A percentile compares a stretch with the other conserved stretches of the same genome.
Conservation (phyloP, 352 stramenopile species). For the Phytophthora hibernalis region DNA sequence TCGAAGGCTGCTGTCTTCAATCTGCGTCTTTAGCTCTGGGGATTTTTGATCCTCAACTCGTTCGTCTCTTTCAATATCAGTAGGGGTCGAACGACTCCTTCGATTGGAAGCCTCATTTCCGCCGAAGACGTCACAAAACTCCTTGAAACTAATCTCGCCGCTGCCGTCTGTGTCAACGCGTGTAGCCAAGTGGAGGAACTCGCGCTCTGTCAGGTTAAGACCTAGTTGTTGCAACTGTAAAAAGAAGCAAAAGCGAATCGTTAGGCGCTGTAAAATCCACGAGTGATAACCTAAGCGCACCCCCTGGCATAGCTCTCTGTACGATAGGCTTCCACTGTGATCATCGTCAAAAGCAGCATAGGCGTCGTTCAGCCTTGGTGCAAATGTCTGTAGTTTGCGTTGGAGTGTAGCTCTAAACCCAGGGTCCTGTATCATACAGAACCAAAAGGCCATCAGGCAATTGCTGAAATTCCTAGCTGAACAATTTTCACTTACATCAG, state of each 20-base stretch:
- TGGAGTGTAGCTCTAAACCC: constrained; percentile 46
- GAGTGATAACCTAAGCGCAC: constrained; percentile 25
- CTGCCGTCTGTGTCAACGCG: constrained; percentile 53
- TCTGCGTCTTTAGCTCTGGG: neutral
- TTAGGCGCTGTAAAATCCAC: neutral
- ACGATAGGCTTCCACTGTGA: constrained; percentile 61
- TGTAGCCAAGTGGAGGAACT: constrained; percentile 52
- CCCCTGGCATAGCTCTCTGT: constrained; percentile 54
- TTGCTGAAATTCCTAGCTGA: neutral
- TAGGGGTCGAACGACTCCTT: neutral
- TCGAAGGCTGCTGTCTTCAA: constrained; percentile 19
- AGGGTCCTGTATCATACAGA: constrained; percentile 31
- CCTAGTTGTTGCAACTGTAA: constrained; percentile 55
- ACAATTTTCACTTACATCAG: constrained; percentile 19
- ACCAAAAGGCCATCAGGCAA: neutral
- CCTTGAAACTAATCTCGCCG: constrained; percentile 66
- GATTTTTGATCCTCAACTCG: constrained; percentile 1
- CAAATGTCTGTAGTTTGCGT: constrained; percentile 51
- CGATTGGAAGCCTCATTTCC: constrained; percentile 5
- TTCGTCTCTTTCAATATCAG: constrained; percentile 6
- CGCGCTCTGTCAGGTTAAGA: constrained; percentile 54
- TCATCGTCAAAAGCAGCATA: constrained; percentile 65
- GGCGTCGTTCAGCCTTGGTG: constrained; percentile 52
- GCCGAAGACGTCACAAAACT: constrained; percentile 58
- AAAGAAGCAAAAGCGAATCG: neutral